Evolutionary conservation across 164 flowering plant species (phyloP).

Genomic region (Cinnamomum micranthum): DNA sequence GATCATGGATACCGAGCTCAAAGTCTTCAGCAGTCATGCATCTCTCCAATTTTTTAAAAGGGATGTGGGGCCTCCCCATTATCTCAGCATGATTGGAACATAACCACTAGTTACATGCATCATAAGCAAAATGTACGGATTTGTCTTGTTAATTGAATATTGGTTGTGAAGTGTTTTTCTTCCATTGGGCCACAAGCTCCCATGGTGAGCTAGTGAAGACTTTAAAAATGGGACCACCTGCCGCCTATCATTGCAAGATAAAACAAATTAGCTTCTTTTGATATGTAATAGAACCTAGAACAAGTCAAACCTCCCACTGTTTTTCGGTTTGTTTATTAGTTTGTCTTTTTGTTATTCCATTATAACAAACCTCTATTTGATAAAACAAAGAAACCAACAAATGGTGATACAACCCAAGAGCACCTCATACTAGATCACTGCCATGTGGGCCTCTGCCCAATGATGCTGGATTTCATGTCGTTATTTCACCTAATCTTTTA

Average conservation of each 20-base stretch:
- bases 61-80: no score
- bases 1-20: no score
- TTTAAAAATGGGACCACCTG: not conserved
- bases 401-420: not conserved
- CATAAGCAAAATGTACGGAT: no score
- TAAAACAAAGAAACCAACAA: not conserved
- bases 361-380: not conserved
- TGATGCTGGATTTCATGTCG: not conserved
- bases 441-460: not conserved
- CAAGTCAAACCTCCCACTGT: not conserved
- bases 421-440: not conserved
- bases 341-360: not conserved
- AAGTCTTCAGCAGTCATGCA: no score
- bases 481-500: slow-evolving; percentile 7
- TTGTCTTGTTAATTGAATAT: no score
- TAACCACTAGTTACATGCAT: no score
- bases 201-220: no score
- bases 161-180: no score
- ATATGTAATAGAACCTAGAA: not conserved
- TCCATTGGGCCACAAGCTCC: no score
- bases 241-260: not conserved
- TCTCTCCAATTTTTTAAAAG: no score
- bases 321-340: not conserved
- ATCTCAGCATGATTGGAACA: no score
- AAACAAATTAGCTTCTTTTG: not conserved